phyloP scores from a whole-genome alignment of 2,329 filamentous ascomycete genomes.

The Pseudocercospora cruenta region DNA sequence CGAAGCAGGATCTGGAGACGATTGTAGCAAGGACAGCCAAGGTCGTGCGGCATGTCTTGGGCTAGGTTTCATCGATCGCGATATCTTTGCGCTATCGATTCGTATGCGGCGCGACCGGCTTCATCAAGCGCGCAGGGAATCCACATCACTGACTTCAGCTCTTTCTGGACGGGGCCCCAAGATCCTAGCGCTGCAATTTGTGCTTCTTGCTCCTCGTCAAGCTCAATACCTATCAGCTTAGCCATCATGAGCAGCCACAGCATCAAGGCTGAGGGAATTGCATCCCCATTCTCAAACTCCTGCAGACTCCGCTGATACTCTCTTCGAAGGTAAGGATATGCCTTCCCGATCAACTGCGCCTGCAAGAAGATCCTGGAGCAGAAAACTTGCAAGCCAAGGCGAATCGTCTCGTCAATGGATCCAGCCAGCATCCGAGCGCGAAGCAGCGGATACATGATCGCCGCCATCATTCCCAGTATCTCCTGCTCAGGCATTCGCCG shows the following conservation, averaged over 20 bases:
- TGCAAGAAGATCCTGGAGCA: not conserved
- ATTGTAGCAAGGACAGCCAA: conserved; percentile 55
- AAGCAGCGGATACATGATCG: not conserved
- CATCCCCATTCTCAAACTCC: not conserved
- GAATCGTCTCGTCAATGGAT: not conserved
- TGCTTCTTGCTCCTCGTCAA: not conserved
- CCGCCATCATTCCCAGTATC: not conserved
- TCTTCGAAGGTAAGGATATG: not conserved
- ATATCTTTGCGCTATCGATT: not conserved
- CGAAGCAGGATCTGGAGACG: conserved; percentile 56
- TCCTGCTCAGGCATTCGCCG: not conserved
- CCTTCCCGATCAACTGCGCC: not conserved
- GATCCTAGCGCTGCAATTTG: not conserved
- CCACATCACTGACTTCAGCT: not conserved
- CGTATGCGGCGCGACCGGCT: not conserved
- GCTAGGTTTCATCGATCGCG: not conserved
- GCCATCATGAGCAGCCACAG: not conserved
- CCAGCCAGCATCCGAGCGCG: not conserved
- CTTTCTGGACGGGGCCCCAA: not conserved
- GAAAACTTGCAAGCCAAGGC: not conserved
- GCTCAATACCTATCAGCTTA: not conserved
- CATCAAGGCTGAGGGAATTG: not conserved
- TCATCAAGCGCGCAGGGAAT: not conserved
- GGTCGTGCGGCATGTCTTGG: conserved; percentile 55
- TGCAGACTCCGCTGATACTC: not conserved